These are phyloP conservation scores for Multifurca ochricompacta DNA, from an alignment of 768 basidiomycete species.

Conservation along the genomic window DNA sequence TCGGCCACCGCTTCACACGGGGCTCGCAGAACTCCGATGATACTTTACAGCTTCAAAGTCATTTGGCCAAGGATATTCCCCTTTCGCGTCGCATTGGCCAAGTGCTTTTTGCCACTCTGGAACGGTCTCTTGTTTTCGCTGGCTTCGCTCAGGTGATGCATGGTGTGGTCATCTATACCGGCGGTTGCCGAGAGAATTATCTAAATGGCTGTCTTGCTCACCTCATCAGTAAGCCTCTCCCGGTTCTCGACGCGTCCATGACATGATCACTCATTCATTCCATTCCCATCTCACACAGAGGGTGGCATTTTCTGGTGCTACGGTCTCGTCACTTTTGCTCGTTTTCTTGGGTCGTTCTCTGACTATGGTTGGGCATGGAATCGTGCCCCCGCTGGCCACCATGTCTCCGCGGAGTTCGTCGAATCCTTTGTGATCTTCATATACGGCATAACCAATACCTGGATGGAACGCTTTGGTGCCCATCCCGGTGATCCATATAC, in stretches of 20 bases:
- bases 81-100: slow-evolving; percentile 37
- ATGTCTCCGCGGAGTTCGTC: slow-evolving; percentile 62
- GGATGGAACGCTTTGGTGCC: slow-evolving; percentile 95
- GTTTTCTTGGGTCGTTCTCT: slow-evolving; percentile 86
- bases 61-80: slow-evolving; percentile 16
- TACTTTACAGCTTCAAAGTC: slow-evolving; percentile 39
- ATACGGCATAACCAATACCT: slow-evolving; percentile 88
- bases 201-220: slow-evolving; percentile 84
- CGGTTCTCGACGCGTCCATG: slow-evolving; percentile 5
- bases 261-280: slow-evolving; percentile 2
- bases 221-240: slow-evolving; percentile 65
- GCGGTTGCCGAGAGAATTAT: slow-evolving; percentile 74
- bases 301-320: slow-evolving; percentile 91
- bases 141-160: slow-evolving; percentile 58
- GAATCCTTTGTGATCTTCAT: slow-evolving; percentile 78
- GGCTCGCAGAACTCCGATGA: slow-evolving; percentile 47
- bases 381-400: slow-evolving; percentile 36
- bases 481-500: slow-evolving; percentile 74
- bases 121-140: slow-evolving; percentile 61
- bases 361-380: slow-evolving; percentile 97
- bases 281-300: slow-evolving; percentile 49
- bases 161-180: slow-evolving; percentile 78
- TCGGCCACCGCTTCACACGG: slow-evolving; percentile 37
- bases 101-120: slow-evolving; percentile 44
- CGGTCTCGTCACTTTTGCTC: slow-evolving; percentile 81